A percentile compares a stretch with the other conserved stretches of the same genome.
These are phyloP conservation scores for Cupressus sempervirens DNA, from an alignment of 75 land plant species.

Conservation along the genomic window DNA sequence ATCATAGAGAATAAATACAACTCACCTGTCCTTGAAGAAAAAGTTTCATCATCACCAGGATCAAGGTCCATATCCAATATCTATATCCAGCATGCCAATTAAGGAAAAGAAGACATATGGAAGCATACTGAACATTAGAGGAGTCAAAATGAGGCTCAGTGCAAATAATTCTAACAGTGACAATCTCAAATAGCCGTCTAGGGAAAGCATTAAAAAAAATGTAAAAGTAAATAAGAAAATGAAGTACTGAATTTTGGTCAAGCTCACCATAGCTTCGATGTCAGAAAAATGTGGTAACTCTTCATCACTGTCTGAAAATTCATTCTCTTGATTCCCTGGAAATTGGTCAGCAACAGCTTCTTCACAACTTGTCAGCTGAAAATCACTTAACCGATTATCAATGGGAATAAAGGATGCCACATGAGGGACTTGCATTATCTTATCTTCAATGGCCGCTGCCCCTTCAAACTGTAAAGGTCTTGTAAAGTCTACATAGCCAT, in stretches of 20 bases:
- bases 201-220: not conserved
- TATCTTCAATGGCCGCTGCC: not conserved
- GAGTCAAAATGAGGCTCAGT: not conserved
- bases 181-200: not conserved
- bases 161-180: not conserved
- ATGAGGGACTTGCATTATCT: not conserved
- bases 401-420: not conserved
- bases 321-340: conserved; percentile 19
- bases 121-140: conserved; percentile 9
- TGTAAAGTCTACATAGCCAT: not conserved
- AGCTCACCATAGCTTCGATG: conserved; percentile 69
- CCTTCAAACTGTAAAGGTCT: not conserved
- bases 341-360: conserved; percentile 8
- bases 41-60: conserved; percentile 57
- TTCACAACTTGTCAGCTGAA: not conserved
- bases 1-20: not conserved
- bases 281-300: conserved; percentile 79
- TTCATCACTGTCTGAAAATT: conserved; percentile 49
- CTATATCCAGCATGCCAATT: conserved; percentile 29
- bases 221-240: not conserved
- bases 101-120: not conserved
- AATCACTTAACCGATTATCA: not conserved
- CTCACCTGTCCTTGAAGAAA: conserved; percentile 45
- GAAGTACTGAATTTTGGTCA: not conserved
- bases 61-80: conserved; percentile 85